Percentiles rank a stretch among this genome's conserved stretches.
Evolutionary conservation across 306 rosid genomes (phyloP).

Genomic region (Citrullus mucosospermus): DNA sequence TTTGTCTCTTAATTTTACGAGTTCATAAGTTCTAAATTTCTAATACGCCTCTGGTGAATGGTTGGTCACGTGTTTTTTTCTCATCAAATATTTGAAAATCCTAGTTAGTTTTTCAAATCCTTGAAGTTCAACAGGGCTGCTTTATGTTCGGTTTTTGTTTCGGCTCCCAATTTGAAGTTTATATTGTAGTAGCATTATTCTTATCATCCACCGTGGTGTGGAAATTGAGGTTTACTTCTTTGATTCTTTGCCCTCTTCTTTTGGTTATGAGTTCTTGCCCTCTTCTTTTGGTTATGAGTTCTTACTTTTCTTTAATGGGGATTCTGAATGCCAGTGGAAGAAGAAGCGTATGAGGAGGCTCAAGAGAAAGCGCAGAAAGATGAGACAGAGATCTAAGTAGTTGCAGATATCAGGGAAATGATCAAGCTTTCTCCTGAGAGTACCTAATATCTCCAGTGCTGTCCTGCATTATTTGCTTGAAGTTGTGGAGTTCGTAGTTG

Average conservation of each 20-base stretch:
- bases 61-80: not conserved
- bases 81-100: not conserved
- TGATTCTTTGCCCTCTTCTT: not conserved
- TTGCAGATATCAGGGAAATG: not conserved
- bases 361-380: constrained; percentile 97
- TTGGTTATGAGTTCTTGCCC: not conserved
- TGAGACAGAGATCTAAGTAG: constrained; percentile 93
- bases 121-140: not conserved
- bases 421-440: not conserved
- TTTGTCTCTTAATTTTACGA: not conserved
- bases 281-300: not conserved
- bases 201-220: not conserved
- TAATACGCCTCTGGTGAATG: not conserved
- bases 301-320: not conserved
- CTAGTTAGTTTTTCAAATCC: not conserved
- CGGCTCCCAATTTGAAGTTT: not conserved
- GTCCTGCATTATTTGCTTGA: not conserved
- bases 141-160: too few relatives aligned
- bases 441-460: not conserved
- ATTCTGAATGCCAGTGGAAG: constrained; percentile 55
- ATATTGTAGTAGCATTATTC: not conserved
- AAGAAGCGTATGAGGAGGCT: constrained; percentile 96
- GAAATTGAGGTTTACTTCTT: not conserved
- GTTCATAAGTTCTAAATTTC: not conserved
- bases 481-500: not conserved